Conservation (phyloP, 352 stramenopile genomes). For the Pythium phragmitis region DNA sequence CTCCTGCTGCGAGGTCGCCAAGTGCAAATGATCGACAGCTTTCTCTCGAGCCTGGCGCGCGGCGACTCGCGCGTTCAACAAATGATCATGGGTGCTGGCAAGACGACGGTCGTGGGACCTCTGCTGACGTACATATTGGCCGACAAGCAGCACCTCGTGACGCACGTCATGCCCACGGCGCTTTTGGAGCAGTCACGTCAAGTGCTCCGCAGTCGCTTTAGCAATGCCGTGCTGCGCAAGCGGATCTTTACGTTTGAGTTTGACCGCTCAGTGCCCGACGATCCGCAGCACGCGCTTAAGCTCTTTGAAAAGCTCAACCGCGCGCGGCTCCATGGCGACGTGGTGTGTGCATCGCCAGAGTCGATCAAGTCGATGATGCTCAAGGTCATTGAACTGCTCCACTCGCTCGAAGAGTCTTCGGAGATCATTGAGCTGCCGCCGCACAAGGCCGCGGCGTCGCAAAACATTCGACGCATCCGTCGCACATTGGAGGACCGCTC, state of each 20-base stretch:
- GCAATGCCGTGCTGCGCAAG: conserved; percentile 94
- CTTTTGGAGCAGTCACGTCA: conserved; percentile 98
- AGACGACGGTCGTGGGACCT: conserved; percentile 99
- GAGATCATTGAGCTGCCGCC: conserved; percentile 67
- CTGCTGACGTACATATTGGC: conserved; percentile 97
- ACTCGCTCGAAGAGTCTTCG: conserved; percentile 86
- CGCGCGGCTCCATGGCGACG: conserved; percentile 88
- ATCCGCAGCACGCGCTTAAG: conserved; percentile 53
- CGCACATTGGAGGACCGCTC: conserved; percentile 74
- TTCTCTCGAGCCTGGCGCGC: conserved; percentile 88
- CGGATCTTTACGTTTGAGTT: conserved; percentile 99
- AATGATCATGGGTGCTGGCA: conserved; percentile 99
- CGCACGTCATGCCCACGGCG: conserved; percentile 98
- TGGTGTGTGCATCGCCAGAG: conserved; percentile 98
- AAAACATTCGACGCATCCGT: conserved; percentile 71
- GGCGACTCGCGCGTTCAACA: conserved; percentile 88
- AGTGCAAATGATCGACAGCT: conserved; percentile 99
- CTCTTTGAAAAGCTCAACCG: conserved; percentile 88
- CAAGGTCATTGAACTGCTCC: conserved; percentile 95
- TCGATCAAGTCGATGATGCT: conserved; percentile 99
- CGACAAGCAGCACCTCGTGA: conserved; percentile 94
- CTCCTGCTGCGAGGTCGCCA: conserved; percentile 97
- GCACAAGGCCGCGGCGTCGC: conserved; percentile 44
- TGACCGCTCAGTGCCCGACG: conserved; percentile 92
- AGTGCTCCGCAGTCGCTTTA: conserved; percentile 98